Evolutionary conservation across 1,139 yeast genomes (phyloP), one percentile per base, ranked within the genome.

Genomic region (Magnusiomyces suaveolens): DNA sequence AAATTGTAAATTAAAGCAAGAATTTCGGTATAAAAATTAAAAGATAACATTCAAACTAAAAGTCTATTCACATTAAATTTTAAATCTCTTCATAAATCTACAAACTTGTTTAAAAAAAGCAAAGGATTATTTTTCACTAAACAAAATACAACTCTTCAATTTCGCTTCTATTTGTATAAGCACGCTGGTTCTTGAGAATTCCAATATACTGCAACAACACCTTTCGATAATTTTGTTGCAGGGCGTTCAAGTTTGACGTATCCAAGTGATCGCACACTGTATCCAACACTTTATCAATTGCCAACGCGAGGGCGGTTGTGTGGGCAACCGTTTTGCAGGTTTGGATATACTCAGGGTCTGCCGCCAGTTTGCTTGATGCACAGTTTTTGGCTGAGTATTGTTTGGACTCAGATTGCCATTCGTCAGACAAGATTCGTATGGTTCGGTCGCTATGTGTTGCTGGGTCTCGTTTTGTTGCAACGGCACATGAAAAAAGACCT

Each of bases 151-250:
- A 39, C 21, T 44, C 51, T 49, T 64, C 68, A 32, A 64, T 52
- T n/a, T 57, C 56, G 18, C 66, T 57, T 20, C 63, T 55, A 4
- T 56, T 24, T 6, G 66, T 61, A 43, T 57, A 60, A 2, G 63
- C 64, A 32, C 56, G 48, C 51, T 65, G 66, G 23, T 57, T 53
- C 46, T 61, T 46, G 21, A 65, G 51, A 23, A 64, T 55, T 3
- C 65, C 63, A 43, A 64, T 60, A 14, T 59, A 57, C 53, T 65
- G 67, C 49, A 63, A 56, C 36, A 64, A 56, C 53, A 63, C 57
- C 48, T 63, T 63, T 3, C 63, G 55, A 8, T 57, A 58, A 46
- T 65, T 66, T 43, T 57, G 60, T 36, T 60, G 62, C 52, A 62
- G 61, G 24, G 59, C 61, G 25, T 54, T 53, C 14, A 58, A 57